Conservation (phyloP, 2,329 filamentous ascomycete genomes). For the Didymella lethalis region DNA sequence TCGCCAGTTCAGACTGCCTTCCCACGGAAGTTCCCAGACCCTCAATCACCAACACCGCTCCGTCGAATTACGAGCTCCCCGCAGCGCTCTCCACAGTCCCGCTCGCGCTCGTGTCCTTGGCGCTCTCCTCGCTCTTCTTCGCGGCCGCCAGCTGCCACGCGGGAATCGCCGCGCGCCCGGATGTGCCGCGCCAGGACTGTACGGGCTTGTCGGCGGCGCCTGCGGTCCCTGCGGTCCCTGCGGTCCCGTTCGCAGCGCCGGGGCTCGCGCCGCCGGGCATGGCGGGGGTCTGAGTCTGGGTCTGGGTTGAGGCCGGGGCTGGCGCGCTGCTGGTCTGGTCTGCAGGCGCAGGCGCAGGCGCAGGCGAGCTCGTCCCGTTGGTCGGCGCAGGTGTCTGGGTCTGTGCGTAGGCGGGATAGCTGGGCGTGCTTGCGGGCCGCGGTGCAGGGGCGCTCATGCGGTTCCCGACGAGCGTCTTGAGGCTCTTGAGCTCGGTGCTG, state of each 20-base stretch:
- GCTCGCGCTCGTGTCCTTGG: slow-evolving; percentile 53
- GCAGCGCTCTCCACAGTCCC: slow-evolving; percentile 43
- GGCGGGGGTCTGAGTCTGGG: slow-evolving; percentile 31
- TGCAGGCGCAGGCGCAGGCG: slow-evolving; percentile 21
- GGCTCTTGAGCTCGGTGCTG: slow-evolving; percentile 84
- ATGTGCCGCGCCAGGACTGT: slow-evolving; percentile 21
- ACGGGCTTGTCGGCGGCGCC: slow-evolving; percentile 37
- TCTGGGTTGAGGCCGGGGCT: slow-evolving; percentile 24
- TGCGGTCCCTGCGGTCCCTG: too few relatives aligned
- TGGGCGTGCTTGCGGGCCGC: slow-evolving; percentile 31
- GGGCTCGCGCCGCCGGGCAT: slow-evolving; percentile 21
- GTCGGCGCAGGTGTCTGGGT: slow-evolving; percentile 31
- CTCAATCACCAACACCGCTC: too few relatives aligned
- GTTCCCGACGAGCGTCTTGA: slow-evolving; percentile 84
- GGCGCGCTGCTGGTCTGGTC: slow-evolving; percentile 32
- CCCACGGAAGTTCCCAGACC: too few relatives aligned
- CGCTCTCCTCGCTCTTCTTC: slow-evolving; percentile 53
- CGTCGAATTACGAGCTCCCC: slow-evolving; percentile 33
- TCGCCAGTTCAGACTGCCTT: too few relatives aligned
- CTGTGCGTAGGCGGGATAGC: slow-evolving; percentile 31
- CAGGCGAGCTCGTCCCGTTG: slow-evolving; percentile 40
- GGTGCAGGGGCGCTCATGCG: slow-evolving; percentile 56
- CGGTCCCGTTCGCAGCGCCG: slow-evolving; percentile 21
- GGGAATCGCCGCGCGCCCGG: slow-evolving; percentile 57
- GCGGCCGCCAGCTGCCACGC: slow-evolving; percentile 63